These are phyloP conservation scores for Clavispora santaluciae DNA, from an alignment of 805 yeast genomes.

Conservation along the genomic window DNA sequence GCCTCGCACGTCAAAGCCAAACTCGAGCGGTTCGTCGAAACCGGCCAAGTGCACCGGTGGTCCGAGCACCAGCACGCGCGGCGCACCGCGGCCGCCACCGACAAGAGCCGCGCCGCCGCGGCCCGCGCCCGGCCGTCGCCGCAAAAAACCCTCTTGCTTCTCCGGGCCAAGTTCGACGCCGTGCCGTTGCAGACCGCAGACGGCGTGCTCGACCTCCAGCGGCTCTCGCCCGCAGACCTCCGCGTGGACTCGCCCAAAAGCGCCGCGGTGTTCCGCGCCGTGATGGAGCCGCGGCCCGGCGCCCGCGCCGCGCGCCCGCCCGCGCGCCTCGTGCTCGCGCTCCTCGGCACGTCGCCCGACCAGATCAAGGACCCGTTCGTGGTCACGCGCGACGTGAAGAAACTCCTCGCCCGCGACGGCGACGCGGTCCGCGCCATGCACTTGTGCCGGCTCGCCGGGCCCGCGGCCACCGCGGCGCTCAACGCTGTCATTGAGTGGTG, in stretches of 20 bases:
- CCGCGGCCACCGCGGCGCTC: constrained; percentile 55
- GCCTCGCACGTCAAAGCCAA: constrained; percentile 16
- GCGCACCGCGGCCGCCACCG: background rate
- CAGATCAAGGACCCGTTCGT: constrained; percentile 55
- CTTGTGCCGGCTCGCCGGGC: constrained; percentile 37
- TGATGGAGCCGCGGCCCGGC: constrained; percentile 21
- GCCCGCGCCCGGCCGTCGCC: constrained; percentile 5
- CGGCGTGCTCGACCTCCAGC: constrained; percentile 24
- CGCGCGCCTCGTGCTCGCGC: constrained; percentile 44
- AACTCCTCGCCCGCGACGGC: constrained; percentile 48
- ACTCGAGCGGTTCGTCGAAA: constrained; percentile 24
- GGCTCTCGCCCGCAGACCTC: constrained; percentile 22
- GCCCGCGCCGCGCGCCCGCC: constrained; percentile 15
- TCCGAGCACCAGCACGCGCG: background rate
- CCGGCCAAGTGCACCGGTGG: constrained; percentile 20
- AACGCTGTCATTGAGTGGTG: constrained; percentile 55
- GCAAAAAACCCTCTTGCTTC: constrained; percentile 23
- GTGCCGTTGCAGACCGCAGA: constrained; percentile 18
- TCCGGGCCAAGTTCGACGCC: constrained; percentile 28
- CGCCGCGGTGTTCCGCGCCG: constrained; percentile 23
- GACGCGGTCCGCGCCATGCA: constrained; percentile 47
- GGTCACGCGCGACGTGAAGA: constrained; percentile 49
- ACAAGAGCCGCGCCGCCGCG: background rate
- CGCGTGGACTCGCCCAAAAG: constrained; percentile 17
- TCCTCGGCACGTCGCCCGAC: constrained; percentile 55